Evolutionary conservation across 345 rosid genomes (phyloP).

Genomic region (Citrus sinensis): DVS_A1.0 CM039161.1:4538001-4538500

Average conservation of each 20-base stretch:
- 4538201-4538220: not conserved
- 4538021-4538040: not conserved
- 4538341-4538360: not conserved
- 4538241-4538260: not conserved
- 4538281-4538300: not conserved
- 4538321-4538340: not conserved
- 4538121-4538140: not conserved
- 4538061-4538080: not conserved
- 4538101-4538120: not conserved
- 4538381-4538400: slow-evolving; percentile 1
- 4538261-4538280: slow-evolving; percentile 4
- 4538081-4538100: not conserved
- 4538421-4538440: too few species aligned
- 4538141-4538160: not conserved
- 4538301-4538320: not conserved
- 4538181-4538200: not conserved
- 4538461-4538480: too few species aligned
- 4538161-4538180: not conserved
- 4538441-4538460: too few species aligned
- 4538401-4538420: not conserved
- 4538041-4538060: slow-evolving; percentile 10
- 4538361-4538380: not conserved
- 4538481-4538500: too few species aligned
- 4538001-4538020: too few species aligned
- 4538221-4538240: not conserved